Evolutionary conservation across 2,329 filamentous ascomycete genomes (phyloP).

Genomic region (Lachnellula cervina): DNA sequence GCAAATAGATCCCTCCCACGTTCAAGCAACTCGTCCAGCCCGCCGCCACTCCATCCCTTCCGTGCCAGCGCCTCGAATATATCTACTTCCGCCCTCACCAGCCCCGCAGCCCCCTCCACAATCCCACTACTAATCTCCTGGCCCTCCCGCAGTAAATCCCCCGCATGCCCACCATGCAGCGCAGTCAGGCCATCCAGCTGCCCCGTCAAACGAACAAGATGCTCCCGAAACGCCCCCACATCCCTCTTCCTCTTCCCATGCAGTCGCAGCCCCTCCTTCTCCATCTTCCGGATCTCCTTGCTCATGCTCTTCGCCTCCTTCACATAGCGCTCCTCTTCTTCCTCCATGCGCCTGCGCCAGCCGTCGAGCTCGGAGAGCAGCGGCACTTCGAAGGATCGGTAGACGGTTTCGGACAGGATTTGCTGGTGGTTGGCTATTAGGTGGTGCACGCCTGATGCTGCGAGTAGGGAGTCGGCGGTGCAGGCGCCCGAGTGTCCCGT

Average conservation of each 20-base stretch:
- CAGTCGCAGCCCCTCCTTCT: constrained; percentile 60
- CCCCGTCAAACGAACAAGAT: constrained; percentile 58
- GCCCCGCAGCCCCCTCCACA: constrained; percentile 59
- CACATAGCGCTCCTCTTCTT: constrained; percentile 58
- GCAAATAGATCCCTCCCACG: constrained; percentile 59
- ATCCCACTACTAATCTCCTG: constrained; percentile 60
- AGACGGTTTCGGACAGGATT: constrained; percentile 64
- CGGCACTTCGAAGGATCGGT: constrained; percentile 63
- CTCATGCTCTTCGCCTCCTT: constrained; percentile 50
- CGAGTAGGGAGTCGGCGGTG: constrained; percentile 59
- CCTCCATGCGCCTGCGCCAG: constrained; percentile 58
- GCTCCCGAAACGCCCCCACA: constrained; percentile 56
- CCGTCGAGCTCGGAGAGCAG: constrained; percentile 64
- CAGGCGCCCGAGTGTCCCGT: constrained; percentile 44
- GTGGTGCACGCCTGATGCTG: constrained; percentile 61
- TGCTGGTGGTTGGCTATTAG: constrained; percentile 66
- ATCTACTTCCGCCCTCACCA: constrained; percentile 64
- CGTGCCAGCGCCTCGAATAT: constrained; percentile 63
- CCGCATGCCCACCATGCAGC: constrained; percentile 56
- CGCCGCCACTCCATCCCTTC: constrained; percentile 64
- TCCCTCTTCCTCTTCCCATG: constrained; percentile 55
- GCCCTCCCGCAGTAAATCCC: constrained; percentile 55
- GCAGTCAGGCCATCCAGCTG: constrained; percentile 59
- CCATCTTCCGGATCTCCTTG: constrained; percentile 57
- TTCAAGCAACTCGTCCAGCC: constrained; percentile 61